A percentile compares a stretch with the other conserved stretches of the same genome.
Evolutionary conservation across 345 rosid species (phyloP).

Genomic region (Conringia planisiliqua): DNA sequence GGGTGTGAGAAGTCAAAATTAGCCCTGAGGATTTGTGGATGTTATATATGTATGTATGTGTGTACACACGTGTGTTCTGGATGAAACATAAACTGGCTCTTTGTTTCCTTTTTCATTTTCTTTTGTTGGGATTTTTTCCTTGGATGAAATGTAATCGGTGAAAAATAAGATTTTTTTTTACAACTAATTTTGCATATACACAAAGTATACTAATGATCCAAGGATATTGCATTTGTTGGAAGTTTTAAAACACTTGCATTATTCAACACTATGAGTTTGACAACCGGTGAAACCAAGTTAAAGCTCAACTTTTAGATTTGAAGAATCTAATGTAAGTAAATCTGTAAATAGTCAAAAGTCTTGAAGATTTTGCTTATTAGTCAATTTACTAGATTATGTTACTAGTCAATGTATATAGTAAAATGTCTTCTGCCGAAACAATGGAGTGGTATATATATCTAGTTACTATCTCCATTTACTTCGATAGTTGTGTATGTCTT

Average conservation of each 20-base stretch:
- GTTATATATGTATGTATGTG: neutral
- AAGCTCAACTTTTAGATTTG: neutral
- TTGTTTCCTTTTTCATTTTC: neutral
- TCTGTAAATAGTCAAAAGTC: no score
- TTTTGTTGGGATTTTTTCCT: neutral
- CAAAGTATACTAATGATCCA: neutral
- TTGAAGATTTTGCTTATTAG: no score
- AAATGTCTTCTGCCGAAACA: no score
- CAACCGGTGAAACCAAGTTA: neutral
- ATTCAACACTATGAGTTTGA: neutral
- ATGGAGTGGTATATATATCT: no score
- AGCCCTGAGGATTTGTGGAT: neutral
- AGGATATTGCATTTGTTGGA: neutral
- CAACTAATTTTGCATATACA: neutral
- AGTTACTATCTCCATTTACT: no score
- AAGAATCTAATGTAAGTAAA: neutral
- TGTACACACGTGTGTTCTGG: constrained; percentile 10
- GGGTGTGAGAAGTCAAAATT: neutral
- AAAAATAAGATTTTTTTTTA: neutral
- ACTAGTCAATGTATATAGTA: no score
- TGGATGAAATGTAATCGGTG: constrained; percentile 22
- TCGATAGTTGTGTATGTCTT: no score
- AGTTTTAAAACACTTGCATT: neutral
- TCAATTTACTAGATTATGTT: no score
- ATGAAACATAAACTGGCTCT: constrained; percentile 5